phyloP scores from a whole-genome alignment of 768 basidiomycete species.

The Coprinopsis sp. region DNA sequence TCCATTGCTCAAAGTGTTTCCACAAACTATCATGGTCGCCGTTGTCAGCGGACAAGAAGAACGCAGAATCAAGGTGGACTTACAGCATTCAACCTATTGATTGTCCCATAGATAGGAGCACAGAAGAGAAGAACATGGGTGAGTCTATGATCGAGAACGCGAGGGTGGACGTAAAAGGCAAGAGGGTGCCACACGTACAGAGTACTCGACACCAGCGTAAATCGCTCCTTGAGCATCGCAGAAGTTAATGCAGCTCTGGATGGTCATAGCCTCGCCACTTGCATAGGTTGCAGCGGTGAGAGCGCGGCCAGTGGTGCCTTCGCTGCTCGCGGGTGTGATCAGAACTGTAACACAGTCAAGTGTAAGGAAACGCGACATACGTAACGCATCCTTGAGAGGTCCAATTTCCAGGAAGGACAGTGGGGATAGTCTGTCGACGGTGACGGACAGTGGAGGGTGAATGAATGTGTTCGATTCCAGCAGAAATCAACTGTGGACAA shows the following conservation, averaged over 20 bases:
- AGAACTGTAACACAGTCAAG: not conserved
- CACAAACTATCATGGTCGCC: constrained; percentile 49
- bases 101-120: not conserved
- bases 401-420: constrained; percentile 51
- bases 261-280: constrained; percentile 54
- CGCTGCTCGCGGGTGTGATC: constrained; percentile 30
- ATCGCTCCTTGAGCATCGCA: constrained; percentile 45
- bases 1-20: constrained; percentile 45
- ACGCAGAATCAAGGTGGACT: constrained; percentile 11
- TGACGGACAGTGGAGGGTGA: constrained; percentile 21
- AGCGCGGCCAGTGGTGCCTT: constrained; percentile 54
- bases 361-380: constrained; percentile 28
- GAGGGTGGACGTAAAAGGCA: constrained; percentile 18
- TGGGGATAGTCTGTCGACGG: constrained; percentile 38
- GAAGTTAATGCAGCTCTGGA: constrained; percentile 45
- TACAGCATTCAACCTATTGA: constrained; percentile 28
- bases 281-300: constrained; percentile 45
- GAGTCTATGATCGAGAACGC: not conserved
- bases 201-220: constrained; percentile 68
- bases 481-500: constrained; percentile 19
- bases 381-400: constrained; percentile 56
- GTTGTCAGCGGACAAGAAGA: constrained; percentile 3
- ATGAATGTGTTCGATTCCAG: constrained; percentile 20
- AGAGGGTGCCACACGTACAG: constrained; percentile 18
- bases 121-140: not conserved